Conservation (phyloP, 2,329 filamentous ascomycete species). For the Sarocladium oryzae region DNA sequence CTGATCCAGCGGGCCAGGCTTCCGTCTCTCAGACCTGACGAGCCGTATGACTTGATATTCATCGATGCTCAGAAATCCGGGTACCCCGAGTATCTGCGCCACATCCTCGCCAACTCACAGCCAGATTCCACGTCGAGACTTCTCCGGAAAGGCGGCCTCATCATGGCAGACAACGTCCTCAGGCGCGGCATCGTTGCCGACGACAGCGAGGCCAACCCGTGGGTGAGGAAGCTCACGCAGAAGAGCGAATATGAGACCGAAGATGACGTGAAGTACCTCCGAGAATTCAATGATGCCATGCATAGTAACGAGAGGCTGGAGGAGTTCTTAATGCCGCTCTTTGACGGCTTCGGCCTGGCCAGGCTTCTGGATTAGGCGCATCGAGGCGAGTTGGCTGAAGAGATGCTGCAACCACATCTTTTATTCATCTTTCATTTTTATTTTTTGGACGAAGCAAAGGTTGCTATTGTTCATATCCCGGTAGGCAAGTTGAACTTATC, state of each 20-base stretch:
- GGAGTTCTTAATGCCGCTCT: conserved; percentile 34
- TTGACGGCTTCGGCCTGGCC: conserved; percentile 35
- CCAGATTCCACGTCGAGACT: conserved; percentile 32
- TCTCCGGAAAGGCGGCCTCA: conserved; percentile 41
- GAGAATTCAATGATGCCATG: conserved; percentile 29
- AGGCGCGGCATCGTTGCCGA: conserved; percentile 41
- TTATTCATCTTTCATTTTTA: too few relatives aligned
- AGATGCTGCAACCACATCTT: too few relatives aligned
- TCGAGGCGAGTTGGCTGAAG: too few relatives aligned
- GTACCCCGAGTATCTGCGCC: conserved; percentile 41
- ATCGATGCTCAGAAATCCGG: conserved; percentile 47
- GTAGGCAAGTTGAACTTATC: too few relatives aligned
- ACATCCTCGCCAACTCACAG: conserved; percentile 36
- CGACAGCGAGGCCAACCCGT: conserved; percentile 30
- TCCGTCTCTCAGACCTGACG: conserved; percentile 23
- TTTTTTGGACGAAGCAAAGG: too few relatives aligned
- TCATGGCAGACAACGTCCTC: conserved; percentile 50
- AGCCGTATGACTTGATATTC: conserved; percentile 48
- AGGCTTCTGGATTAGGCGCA: conserved; percentile 29
- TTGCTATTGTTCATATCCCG: too few relatives aligned
- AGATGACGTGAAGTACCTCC: conserved; percentile 21
- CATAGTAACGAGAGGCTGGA: conserved; percentile 30
- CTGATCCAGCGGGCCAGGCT: conserved; percentile 18
- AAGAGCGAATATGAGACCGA: conserved; percentile 16
- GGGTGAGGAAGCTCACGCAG: conserved; percentile 12